Evolutionary conservation across 164 flowering plant genomes (phyloP).

Genomic region (Warburgia ugandensis): DNA sequence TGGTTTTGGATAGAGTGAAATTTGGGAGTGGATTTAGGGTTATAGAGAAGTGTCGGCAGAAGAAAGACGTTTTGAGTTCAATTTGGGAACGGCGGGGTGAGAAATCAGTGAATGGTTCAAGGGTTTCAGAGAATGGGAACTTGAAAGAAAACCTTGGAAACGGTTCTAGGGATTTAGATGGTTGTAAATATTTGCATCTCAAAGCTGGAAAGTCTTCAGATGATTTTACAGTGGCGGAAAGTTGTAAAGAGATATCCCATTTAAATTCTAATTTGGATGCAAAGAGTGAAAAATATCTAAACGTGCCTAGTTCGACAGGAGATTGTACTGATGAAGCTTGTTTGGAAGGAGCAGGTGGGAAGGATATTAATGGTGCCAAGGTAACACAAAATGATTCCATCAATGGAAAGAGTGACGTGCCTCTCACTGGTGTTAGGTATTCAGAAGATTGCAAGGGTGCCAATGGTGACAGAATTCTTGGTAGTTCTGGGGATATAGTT

Average conservation of each 20-base stretch:
- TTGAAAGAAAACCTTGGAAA: background rate
- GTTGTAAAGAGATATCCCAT: background rate
- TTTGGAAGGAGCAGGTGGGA: too few relatives aligned
- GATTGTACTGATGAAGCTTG: too few relatives aligned
- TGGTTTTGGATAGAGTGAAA: slow-evolving; percentile 3
- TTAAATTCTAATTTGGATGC: slow-evolving; percentile 7
- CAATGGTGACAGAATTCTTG: slow-evolving; percentile 5
- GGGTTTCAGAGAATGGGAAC: slow-evolving; percentile 11
- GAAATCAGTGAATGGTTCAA: slow-evolving; percentile 9
- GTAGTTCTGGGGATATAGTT: slow-evolving; percentile 1
- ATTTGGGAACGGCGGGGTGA: slow-evolving; percentile 15
- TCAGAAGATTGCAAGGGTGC: slow-evolving; percentile 9
- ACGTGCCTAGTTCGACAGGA: too few relatives aligned
- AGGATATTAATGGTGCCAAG: too few relatives aligned
- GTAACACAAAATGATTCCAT: too few relatives aligned
- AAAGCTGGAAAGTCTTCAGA: background rate
- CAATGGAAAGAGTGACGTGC: background rate
- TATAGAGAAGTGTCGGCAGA: slow-evolving; percentile 19
- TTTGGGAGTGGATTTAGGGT: slow-evolving; percentile 12
- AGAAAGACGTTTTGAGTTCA: slow-evolving; percentile 8
- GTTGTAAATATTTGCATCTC: background rate
- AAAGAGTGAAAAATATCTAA: background rate
- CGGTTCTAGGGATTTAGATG: background rate
- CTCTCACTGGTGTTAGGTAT: background rate
- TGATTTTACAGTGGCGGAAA: background rate